Base-by-base conservation (phyloP, 495 filamentous ascomycete species). In the Amorphotheca resinae region DNA sequence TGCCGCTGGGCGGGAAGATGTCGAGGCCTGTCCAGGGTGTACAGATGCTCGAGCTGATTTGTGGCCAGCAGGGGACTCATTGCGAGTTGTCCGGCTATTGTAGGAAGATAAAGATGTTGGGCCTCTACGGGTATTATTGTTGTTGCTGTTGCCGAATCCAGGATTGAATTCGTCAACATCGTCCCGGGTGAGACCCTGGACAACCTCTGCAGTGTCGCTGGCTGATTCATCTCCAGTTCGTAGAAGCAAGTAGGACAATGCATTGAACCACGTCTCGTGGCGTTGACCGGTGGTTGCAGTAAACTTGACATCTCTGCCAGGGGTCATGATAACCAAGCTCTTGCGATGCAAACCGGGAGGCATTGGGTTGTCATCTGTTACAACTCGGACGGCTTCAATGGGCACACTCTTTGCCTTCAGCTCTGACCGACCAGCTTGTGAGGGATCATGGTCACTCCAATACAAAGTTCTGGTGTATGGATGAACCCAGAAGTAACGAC, bases 211-310 rank as follows among this genome's bases (percentile, higher is more conserved):
- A 1, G 68, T 60, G 34, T 81, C 79, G 18, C 70, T 68, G 32
- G 65, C 65, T 22, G 65, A 64, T 23, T 80, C 74, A 33, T 74
- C 60, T 17, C 69, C 67, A 11, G 82, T 84, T 31, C 87, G 77
- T 16, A 93, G 64, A 22, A 96, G 72, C 9, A 98, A 74, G 56
- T 98, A 98, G 2, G 87, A 93, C 28, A 98, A 70, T 4, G 91
- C 87, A 57, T 95, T 95, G 72, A 91, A 96, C 91, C 91, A 98
- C 3, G 88, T 96, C 60, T 96, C 91, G 50, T 98, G 91, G 41
- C 91, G 72, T 54, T 94, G 87, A 14, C 85, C 80, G 7, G 91
- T 98, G 22, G 84, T 79, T 41, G 93, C 93, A 15, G 91, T 98
- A 53, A 96, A 89, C 54, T 94, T 83, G 57, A 98, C 71, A 9